These are phyloP conservation scores for Trametes elegans DNA, from an alignment of 768 basidiomycete species.

Conservation along the genomic window DNA sequence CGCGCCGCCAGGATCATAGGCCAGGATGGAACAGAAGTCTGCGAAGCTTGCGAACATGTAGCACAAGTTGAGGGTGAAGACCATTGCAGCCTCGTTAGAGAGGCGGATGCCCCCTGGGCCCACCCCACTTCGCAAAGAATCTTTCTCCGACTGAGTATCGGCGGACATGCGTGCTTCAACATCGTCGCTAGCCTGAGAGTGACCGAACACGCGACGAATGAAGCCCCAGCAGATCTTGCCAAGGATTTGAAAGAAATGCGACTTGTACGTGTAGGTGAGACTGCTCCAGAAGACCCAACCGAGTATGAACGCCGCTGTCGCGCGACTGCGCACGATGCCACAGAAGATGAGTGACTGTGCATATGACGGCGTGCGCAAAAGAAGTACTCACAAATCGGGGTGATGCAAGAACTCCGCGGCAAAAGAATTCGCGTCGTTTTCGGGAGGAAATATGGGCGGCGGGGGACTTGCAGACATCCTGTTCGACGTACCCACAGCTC, in stretches of 20 bases:
- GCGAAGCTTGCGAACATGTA: constrained; percentile 27
- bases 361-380: neutral
- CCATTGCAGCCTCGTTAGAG: constrained; percentile 23
- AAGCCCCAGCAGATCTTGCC: constrained; percentile 10
- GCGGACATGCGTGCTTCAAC: constrained; percentile 3
- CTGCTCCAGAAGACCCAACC: constrained; percentile 41
- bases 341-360: neutral
- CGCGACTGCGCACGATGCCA: constrained; percentile 28
- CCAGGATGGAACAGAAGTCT: constrained; percentile 26
- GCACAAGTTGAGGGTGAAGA: constrained; percentile 30
- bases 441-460: neutral
- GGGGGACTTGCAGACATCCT: constrained; percentile 10
- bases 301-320: constrained; percentile 38
- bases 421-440: constrained; percentile 16
- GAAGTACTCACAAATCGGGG: constrained; percentile 33
- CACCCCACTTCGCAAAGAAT: neutral
- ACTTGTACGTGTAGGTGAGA: constrained; percentile 21
- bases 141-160: constrained; percentile 11
- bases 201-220: neutral
- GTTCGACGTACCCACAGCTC: neutral
- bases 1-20: constrained; percentile 10
- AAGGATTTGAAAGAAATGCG: constrained; percentile 5
- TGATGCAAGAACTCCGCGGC: constrained; percentile 30
- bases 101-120: constrained; percentile 7
- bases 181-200: neutral